Evolutionary conservation across 352 stramenopile genomes (phyloP).

Genomic region (Pythium guiyangense): DNA sequence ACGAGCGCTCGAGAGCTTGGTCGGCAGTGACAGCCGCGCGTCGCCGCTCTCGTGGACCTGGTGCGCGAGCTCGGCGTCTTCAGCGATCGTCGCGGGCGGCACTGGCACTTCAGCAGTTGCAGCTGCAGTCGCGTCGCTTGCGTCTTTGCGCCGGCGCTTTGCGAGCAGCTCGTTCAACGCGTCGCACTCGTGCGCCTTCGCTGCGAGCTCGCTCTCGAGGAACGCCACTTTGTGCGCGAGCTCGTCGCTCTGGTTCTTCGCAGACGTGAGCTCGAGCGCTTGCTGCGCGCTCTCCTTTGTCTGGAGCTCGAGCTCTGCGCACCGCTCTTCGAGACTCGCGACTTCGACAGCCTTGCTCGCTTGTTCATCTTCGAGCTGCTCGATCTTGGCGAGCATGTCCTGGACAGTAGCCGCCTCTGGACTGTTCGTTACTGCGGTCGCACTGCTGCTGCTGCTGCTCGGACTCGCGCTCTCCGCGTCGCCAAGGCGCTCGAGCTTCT

Average conservation of each 20-base stretch:
- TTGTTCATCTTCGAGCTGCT: constrained; percentile 59
- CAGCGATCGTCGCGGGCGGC: constrained; percentile 4
- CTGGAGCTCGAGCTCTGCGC: constrained; percentile 38
- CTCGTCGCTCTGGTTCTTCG: constrained; percentile 42
- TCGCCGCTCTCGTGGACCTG: background rate
- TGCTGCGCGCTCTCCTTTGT: constrained; percentile 35
- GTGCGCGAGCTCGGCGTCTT: background rate
- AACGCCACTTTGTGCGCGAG: constrained; percentile 44
- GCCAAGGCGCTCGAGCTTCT: constrained; percentile 22
- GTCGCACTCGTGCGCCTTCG: constrained; percentile 44
- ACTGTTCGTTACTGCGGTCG: background rate
- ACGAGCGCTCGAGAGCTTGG: background rate
- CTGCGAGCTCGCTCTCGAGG: constrained; percentile 40
- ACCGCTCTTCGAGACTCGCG: constrained; percentile 47
- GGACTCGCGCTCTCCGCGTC: background rate
- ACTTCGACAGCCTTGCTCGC: constrained; percentile 48
- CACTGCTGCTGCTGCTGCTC: no score
- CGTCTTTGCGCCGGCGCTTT: constrained; percentile 8
- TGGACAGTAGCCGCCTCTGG: constrained; percentile 22
- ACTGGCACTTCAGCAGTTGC: no score
- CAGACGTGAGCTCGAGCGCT: constrained; percentile 31
- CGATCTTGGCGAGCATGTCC: constrained; percentile 39
- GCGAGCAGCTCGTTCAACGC: constrained; percentile 37
- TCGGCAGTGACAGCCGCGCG: background rate
- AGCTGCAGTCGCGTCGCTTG: no score